Evolutionary conservation across 768 basidiomycete species (phyloP), one percentile per base, ranked within the genome.

Genomic region (Tricholoma matsutake): DNA sequence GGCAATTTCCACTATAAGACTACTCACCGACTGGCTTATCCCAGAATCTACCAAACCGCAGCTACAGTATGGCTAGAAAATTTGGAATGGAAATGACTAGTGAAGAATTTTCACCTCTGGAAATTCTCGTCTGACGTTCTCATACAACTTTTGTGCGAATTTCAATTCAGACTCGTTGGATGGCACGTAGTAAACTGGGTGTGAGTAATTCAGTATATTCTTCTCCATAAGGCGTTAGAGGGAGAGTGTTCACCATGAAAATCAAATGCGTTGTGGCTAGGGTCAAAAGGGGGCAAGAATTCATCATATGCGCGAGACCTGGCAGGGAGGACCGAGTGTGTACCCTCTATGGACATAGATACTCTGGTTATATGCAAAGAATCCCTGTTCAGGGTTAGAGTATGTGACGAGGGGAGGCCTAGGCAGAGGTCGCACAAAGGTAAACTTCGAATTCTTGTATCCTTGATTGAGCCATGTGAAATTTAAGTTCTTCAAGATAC

Each of bases 121-220:
- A 71, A 89, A 89, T 65, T 90, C 88, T 58, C 83, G 71, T 16
- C 81, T 73, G 39, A 90, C 74, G 34, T 81, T 75, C 57, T 86
- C 85, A 62, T 89, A 83, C 53, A 90, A 75, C 56, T 84, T 78
- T 43, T 69, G 75, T 4, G 85, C 87, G 57, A 78, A 83, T 51
- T 80, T 71, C 0, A 71, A 55, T 52, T 90, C 79, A 14, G 68
- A 67, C 4, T 78, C 68, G 35, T 76, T 73, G 16, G 65, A 69
- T 11, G 76, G 82, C 73, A 83, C 82, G 71, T 87, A 88, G 65
- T 89, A 91, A 22, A 89, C 88, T 88, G 56, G 16, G 54, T 14
- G 9, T 2, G 7, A 37, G 37, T 20, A 18, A 54, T 47, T 25
- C 10, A 35, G 16, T 10, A 3, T n/a, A 2, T 18, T 22, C 13